Evolutionary conservation across 2,329 filamentous ascomycete genomes (phyloP), one percentile per base, ranked within the genome.

Genomic region (Talaromyces marneffei): DNA sequence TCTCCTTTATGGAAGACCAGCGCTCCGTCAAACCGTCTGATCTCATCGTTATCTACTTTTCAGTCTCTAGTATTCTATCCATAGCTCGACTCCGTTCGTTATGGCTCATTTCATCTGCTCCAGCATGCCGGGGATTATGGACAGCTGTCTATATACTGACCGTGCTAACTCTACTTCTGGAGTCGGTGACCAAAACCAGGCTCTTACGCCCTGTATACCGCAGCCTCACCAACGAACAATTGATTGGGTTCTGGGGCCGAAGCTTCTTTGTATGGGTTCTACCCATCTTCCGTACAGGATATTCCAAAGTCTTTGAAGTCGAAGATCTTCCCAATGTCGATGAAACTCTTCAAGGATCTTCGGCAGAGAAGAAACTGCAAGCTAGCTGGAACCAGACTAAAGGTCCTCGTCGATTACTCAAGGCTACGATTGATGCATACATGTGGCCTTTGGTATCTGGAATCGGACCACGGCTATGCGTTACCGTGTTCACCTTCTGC

Each of bases 251-350:
- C 20, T 76, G 78, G 66, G 78, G 69, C 52, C 70, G 73, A 16
- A 72, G 70, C 2, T 65, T 79, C n/a, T 82, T 82, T 65, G 78
- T 74, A 68, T 83, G 81, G 80, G 69, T 82, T 31, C 78, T 77
- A 37, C 72, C 74, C 2, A 66, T 83, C 4, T 76, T 84, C 25
- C 71, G 73, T 16, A 70, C 70, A 18, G 80, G 81, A 0, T 82
- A 77, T 69, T 72, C 70, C 2, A 76, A 73, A 6, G 65, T 72
- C 4, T 61, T 81, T 25, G 63, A 65, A 1, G 66, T 79, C 0
- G 71, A 77, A 3, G 78, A 81, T 55, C 68, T 81, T 2, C 75
- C 72, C 62, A 63, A 70, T 1, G 67, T 82, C 39, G 80, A 82
- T 62, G 77, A 80, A 63, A 81, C 5, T 62, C 67, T 18, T 77